Base-by-base conservation (phyloP, 2,329 filamentous ascomycete species). In the Geosmithia morbida region DNA sequence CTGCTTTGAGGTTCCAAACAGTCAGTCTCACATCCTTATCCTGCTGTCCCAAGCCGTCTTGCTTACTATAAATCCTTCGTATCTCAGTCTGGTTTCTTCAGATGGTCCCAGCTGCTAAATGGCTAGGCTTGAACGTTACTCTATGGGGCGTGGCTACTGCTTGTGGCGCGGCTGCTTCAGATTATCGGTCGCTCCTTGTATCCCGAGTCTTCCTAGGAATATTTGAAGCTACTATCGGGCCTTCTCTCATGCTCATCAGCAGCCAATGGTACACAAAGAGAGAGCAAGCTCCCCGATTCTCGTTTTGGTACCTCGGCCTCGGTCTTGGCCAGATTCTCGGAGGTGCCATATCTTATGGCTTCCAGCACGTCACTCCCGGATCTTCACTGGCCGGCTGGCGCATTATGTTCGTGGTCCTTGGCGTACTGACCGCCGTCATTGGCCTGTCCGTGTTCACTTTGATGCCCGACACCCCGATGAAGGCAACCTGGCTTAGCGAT, bases 321-420 rank as follows among this genome's bases (percentile, higher is more conserved):
- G 77, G 78, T 1, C 59, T 77, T 2, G 75, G 75, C 6, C 77
- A 81, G 59, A 75, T 81, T n/a, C 67, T 82, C 19, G 74, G 76
- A 2, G 77, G 76, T 1, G 73, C 79, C 6, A 81, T 87, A 45
- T 79, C 77, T 0, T 80, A 70, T 51, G 75, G 62, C 41, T 79
- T 77, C 57, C 75, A 79, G 55, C 69, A 75, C 11, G 63, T 69
- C 60, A 67, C 54, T 1, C 62, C 63, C 3, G 79, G 76, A 1
- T 63, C 81, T 2, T 60, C 67, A 1, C 70, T 72, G 2, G 66
- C 75, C n/a, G 81, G 81, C 3, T 87, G 81, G 81, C 67, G 78
- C 6, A 81, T 75, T 74, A 70, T 85, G 20, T 86, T 86, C 59
- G 77, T 85, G 44, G 73, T 81, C 13, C 79, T 86, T 54, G 82